Evolutionary conservation across 2,329 filamentous ascomycete species (phyloP).

Genomic region (Stagonosporopsis tanaceti): DNA sequence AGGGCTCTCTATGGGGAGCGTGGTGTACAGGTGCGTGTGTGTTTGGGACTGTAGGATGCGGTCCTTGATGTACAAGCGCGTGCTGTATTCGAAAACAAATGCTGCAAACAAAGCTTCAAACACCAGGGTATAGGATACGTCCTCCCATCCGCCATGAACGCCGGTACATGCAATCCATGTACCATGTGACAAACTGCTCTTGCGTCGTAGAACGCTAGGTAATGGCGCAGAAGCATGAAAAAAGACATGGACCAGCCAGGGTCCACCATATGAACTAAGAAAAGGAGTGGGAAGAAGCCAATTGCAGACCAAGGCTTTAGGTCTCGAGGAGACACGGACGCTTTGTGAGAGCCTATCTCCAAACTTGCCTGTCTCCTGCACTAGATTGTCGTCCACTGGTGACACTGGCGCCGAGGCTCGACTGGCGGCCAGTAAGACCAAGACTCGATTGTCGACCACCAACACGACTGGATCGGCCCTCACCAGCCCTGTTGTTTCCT

Average conservation of each 20-base stretch:
- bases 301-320: neutral
- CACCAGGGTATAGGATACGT: conserved; percentile 39
- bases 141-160: conserved; percentile 29
- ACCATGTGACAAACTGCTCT: conserved; percentile 4
- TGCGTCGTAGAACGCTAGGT: conserved; percentile 4
- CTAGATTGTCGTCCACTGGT: conserved; percentile 26
- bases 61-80: conserved; percentile 1
- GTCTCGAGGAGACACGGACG: conserved; percentile 18
- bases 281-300: neutral
- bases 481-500: conserved; percentile 31
- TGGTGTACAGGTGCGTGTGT: neutral
- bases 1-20: neutral
- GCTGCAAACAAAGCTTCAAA: conserved; percentile 4
- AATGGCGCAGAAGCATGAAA: neutral
- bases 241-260: conserved; percentile 10
- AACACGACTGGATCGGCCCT: conserved; percentile 35
- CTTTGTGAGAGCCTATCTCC: conserved; percentile 34
- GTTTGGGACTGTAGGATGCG: neutral
- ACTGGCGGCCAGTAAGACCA: conserved; percentile 21
- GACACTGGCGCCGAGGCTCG: conserved; percentile 26
- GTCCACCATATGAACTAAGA: neutral
- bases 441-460: conserved; percentile 35
- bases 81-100: conserved; percentile 10
- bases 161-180: conserved; percentile 21
- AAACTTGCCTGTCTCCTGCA: conserved; percentile 30